Evolutionary conservation across 2,329 filamentous ascomycete species (phyloP), one percentile per base, ranked within the genome.

Genomic region (Scedosporium aurantiacum): DNA sequence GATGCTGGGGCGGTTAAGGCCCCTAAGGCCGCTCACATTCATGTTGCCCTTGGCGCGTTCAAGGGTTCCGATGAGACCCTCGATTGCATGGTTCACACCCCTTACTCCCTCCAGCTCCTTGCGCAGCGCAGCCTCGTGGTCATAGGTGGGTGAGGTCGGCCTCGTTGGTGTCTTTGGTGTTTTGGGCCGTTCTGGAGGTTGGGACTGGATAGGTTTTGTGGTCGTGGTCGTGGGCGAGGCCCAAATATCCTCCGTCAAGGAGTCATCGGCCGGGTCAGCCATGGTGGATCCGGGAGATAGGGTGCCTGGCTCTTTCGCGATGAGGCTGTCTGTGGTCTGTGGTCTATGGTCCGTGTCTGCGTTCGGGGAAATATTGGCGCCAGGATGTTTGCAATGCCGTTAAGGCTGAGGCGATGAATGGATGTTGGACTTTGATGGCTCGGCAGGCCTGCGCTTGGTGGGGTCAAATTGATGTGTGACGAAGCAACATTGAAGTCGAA

Each of bases 41-140:
- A 94, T 94, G 72, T 92, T 92, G 61, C 81, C 82, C 68, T 85
- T 87, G 25, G 89, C 86, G 64, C 84, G 84, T 66, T 88, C 83
- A 23, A 94, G 76, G 52, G 87, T 90, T 37, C 82, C 80, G 27
- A 91, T 82, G 28, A 92, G 84, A 23, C 83, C 84, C 71, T 97
- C 91, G 63, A 99, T 90, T 47, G 91, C 87, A 67, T 86, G 82
- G 74, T 99, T 99, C 70, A 97, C 89, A 67, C 88, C 88, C 63
- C 88, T 85, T 37, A 99, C 86, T 57, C 87, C 89, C 64, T 91
- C 86, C 28, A 97, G 77, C 74, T 99, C 94, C 61, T 82, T 85
- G 16, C 83, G 86, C 67, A 99, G 77, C 14, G 84, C 82, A 2
- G 84, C 84, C 64, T 96, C 90, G 56, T 73, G 76, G 60, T 76